Evolutionary conservation across 192 early-diverging fungal genomes (phyloP).

Genomic region (Coemansia sp.): DNA sequence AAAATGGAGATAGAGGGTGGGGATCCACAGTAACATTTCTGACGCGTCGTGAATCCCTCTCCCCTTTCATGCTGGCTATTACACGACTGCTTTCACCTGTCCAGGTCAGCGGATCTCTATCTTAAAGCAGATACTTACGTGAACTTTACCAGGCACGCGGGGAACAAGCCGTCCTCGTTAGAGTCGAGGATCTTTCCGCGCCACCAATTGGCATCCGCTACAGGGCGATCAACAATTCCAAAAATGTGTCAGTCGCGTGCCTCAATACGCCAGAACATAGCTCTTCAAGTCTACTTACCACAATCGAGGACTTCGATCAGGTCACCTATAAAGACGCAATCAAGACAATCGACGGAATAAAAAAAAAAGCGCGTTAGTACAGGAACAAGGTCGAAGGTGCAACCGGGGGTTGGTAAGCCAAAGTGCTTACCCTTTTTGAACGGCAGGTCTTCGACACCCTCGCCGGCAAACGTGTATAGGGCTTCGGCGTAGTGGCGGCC

Average conservation of each 20-base stretch:
- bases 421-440: conserved; percentile 44
- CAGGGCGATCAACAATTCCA: not conserved
- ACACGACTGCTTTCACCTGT: not conserved
- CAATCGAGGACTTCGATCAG: conserved; percentile 51
- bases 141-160: conserved; percentile 56
- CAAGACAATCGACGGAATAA: conserved; percentile 1
- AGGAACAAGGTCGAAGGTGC: not conserved
- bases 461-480: conserved; percentile 56
- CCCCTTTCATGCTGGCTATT: too few relatives aligned
- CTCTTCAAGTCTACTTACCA: conserved; percentile 22
- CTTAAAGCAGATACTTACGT: conserved; percentile 43
- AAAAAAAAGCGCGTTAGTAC: not conserved
- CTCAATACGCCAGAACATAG: not conserved
- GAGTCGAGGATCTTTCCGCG: conserved; percentile 47
- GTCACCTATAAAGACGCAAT: conserved; percentile 25
- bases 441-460: conserved; percentile 53
- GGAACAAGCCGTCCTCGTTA: conserved; percentile 52
- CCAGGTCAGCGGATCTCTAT: not conserved
- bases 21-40: conserved; percentile 18
- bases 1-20: not conserved
- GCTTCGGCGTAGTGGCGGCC: conserved; percentile 53
- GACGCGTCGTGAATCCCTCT: not conserved
- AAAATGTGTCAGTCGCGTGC: not conserved
- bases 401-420: not conserved
- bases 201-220: conserved; percentile 60